These are phyloP conservation scores for Adansonia digitata DNA, from an alignment of 345 rosid species.

Conservation along the genomic window DNA sequence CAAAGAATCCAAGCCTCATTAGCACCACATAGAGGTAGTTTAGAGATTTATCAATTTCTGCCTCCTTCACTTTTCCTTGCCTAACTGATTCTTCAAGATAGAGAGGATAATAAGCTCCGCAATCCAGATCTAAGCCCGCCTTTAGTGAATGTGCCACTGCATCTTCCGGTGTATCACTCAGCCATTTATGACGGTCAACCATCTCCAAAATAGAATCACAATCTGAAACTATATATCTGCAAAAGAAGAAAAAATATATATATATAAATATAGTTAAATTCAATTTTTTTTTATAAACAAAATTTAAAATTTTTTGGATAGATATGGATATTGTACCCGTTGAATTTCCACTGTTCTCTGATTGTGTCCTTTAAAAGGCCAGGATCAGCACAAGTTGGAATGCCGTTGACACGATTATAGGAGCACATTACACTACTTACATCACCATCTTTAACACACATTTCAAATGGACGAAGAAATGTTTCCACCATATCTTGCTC, in stretches of 20 bases:
- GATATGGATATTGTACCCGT: constrained; percentile 39
- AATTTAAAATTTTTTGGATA: no score
- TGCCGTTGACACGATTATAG: constrained; percentile 48
- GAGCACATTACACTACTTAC: constrained; percentile 49
- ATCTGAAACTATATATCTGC: constrained; percentile 54
- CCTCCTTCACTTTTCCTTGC: constrained; percentile 35
- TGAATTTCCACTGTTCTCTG: constrained; percentile 46
- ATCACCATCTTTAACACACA: constrained; percentile 41
- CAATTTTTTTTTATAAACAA: no score
- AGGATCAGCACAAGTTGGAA: constrained; percentile 53
- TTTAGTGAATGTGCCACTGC: constrained; percentile 46
- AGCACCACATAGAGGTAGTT: constrained; percentile 35
- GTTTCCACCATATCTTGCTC: constrained; percentile 50
- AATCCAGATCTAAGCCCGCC: constrained; percentile 77
- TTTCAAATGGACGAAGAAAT: constrained; percentile 41
- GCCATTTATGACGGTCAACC: constrained; percentile 28
- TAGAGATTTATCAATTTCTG: constrained; percentile 25
- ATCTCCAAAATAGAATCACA: constrained; percentile 27
- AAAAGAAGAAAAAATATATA: constrained; percentile 8
- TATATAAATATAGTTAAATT: no score
- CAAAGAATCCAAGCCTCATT: constrained; percentile 64
- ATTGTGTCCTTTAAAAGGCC: constrained; percentile 32
- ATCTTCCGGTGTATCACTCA: constrained; percentile 42
- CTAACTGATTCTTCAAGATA: constrained; percentile 31
- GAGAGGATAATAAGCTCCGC: constrained; percentile 41